A percentile compares a stretch with the other conserved stretches of the same genome.
phyloP scores from a whole-genome alignment of 1,284 basidiomycete species.

The Trametes sp. region DNA sequence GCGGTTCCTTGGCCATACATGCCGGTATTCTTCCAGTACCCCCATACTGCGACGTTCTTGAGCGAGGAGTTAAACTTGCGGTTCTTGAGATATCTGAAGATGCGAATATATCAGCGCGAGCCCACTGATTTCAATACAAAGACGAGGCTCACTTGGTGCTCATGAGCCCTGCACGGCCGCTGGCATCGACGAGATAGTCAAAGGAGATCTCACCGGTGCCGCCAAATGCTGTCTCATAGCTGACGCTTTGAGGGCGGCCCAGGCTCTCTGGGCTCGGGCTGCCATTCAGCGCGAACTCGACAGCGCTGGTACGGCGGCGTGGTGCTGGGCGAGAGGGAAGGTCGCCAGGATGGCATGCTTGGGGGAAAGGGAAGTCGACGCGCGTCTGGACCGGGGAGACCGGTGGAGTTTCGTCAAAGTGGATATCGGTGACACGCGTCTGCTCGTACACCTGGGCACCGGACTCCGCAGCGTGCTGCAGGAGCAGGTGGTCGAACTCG shows the following conservation, averaged over 20 bases:
- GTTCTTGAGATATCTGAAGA: conserved; percentile 64
- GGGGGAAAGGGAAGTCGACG: background rate
- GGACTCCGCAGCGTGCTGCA: conserved; percentile 45
- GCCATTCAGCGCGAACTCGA: conserved; percentile 21
- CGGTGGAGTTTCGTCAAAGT: conserved; percentile 35
- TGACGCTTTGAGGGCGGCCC: conserved; percentile 38
- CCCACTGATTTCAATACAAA: background rate
- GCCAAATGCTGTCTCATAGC: conserved; percentile 38
- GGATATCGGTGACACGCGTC: conserved; percentile 44
- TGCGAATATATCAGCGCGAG: background rate
- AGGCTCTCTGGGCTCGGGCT: conserved; percentile 8
- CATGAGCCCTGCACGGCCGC: conserved; percentile 71
- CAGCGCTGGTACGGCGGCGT: conserved; percentile 15
- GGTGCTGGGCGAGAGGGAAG: background rate
- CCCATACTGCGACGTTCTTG: conserved; percentile 81
- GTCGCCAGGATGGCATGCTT: background rate
- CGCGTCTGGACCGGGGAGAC: conserved; percentile 19
- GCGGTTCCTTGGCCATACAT: conserved; percentile 63
- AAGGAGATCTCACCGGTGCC: conserved; percentile 56
- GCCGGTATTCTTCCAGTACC: conserved; percentile 67
- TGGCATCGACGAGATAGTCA: conserved; percentile 73
- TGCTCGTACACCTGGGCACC: conserved; percentile 49
- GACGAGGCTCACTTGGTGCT: conserved; percentile 49
- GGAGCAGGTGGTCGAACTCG: conserved; percentile 50
- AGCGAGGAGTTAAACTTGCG: conserved; percentile 71